Conservation (phyloP, 1,284 basidiomycete genomes). For the Ganoderma resinaceum region DNA sequence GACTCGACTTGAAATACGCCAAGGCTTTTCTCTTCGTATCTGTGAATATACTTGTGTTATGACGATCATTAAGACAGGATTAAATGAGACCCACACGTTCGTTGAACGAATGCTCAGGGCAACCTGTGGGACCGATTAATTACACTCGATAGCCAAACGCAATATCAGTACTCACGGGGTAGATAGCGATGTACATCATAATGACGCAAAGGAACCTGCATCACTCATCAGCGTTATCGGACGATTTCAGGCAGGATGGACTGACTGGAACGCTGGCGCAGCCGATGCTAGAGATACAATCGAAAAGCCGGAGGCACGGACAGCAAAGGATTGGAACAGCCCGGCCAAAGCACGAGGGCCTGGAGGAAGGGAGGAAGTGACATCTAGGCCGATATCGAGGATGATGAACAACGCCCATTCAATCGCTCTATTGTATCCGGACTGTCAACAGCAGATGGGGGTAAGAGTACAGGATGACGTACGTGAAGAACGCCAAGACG, state of each 20-base stretch:
- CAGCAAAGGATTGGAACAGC: constrained; percentile 73
- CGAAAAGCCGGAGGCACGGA: constrained; percentile 79
- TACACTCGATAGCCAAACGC: too few relatives aligned
- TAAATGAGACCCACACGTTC: constrained; percentile 68
- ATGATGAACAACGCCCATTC: constrained; percentile 64
- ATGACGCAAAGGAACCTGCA: constrained; percentile 75
- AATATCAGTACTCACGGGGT: constrained; percentile 48
- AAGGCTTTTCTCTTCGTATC: constrained; percentile 72
- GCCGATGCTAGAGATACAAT: constrained; percentile 68
- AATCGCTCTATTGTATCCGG: constrained; percentile 43
- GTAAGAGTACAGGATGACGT: constrained; percentile 33
- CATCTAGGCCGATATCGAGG: constrained; percentile 61
- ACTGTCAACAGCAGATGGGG: background rate
- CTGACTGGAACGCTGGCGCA: constrained; percentile 72
- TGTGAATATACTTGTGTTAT: constrained; percentile 24
- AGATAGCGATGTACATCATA: constrained; percentile 75
- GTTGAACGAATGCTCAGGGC: constrained; percentile 78
- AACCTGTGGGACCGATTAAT: constrained; percentile 42
- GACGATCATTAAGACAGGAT: background rate
- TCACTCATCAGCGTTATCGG: background rate
- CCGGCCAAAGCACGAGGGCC: constrained; percentile 60
- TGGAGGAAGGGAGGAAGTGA: constrained; percentile 45
- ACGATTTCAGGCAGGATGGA: constrained; percentile 9
- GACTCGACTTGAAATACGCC: constrained; percentile 65
- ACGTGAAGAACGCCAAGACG: constrained; percentile 54